Evolutionary conservation across 2,329 filamentous ascomycete species (phyloP).

Genomic region (Mycogone perniciosa): DNA sequence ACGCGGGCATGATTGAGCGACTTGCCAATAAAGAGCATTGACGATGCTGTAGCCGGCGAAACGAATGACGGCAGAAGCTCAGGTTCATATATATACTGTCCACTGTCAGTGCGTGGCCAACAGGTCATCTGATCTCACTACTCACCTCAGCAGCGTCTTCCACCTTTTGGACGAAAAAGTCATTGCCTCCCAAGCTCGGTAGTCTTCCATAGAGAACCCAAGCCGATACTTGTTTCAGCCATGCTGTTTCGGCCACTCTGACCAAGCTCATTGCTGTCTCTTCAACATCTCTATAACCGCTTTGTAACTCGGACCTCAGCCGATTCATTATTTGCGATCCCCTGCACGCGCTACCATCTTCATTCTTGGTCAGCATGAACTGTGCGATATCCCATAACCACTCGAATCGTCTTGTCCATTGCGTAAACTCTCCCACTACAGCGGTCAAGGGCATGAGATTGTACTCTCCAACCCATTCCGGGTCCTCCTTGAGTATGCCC

Average conservation of each 20-base stretch:
- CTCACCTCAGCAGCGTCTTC: slow-evolving; percentile 36
- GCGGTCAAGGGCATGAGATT: slow-evolving; percentile 87
- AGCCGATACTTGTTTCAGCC: slow-evolving; percentile 82
- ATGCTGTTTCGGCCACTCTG: slow-evolving; percentile 77
- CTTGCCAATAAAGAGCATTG: slow-evolving; percentile 85
- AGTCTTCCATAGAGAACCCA: slow-evolving; percentile 88
- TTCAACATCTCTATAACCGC: slow-evolving; percentile 83
- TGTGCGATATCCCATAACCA: slow-evolving; percentile 74
- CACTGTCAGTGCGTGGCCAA: neutral
- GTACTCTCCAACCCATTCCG: slow-evolving; percentile 79
- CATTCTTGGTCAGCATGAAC: slow-evolving; percentile 52
- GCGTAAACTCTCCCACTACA: slow-evolving; percentile 77
- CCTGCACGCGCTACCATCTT: slow-evolving; percentile 41
- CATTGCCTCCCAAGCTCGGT: slow-evolving; percentile 67
- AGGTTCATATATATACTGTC: slow-evolving; percentile 50
- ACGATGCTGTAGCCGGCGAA: slow-evolving; percentile 63
- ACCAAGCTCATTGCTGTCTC: slow-evolving; percentile 66
- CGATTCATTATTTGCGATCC: slow-evolving; percentile 73
- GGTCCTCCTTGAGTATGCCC: slow-evolving; percentile 67
- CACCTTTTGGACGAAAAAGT: slow-evolving; percentile 72
- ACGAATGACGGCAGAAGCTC: slow-evolving; percentile 74
- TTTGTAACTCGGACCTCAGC: slow-evolving; percentile 69
- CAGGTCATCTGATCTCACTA: slow-evolving; percentile 4
- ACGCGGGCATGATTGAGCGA: slow-evolving; percentile 78
- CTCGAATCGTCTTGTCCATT: slow-evolving; percentile 75